Percentiles rank a stretch among this genome's conserved stretches.
Conservation (phyloP, 805 yeast species). For the Yamadazyma phyllophila region DNA sequence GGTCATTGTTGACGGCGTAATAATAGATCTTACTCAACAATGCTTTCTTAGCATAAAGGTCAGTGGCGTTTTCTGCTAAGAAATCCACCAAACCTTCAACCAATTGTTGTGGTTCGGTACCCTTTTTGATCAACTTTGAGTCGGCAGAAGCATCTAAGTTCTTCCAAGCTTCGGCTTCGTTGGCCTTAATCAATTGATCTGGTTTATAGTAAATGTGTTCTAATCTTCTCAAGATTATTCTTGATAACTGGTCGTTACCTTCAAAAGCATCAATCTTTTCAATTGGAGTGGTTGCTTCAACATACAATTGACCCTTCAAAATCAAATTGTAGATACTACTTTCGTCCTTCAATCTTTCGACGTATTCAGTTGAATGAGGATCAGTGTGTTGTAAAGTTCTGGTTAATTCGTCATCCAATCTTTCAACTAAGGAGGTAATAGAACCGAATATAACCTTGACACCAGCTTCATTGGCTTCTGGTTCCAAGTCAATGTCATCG, state of each 20-base stretch:
- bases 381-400: constrained; percentile 84
- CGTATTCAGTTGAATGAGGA: constrained; percentile 92
- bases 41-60: constrained; percentile 76
- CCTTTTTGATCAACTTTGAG: constrained; percentile 30
- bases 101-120: constrained; percentile 43
- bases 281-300: constrained; percentile 58
- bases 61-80: constrained; percentile 59
- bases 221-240: constrained; percentile 78
- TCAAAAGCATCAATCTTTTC: constrained; percentile 28
- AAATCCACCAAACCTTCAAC: constrained; percentile 64
- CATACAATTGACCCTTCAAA: constrained; percentile 81
- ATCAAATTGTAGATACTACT: constrained; percentile 68
- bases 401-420: constrained; percentile 92
- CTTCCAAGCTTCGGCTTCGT: constrained; percentile 78
- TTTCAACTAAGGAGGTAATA: constrained; percentile 80
- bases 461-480: constrained; percentile 57
- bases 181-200: constrained; percentile 60
- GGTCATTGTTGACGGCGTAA: constrained; percentile 85
- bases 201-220: constrained; percentile 95
- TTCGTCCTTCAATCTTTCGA: constrained; percentile 88
- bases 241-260: constrained; percentile 56
- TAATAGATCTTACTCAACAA: constrained; percentile 83
- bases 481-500: constrained; percentile 73
- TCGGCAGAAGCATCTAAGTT: constrained; percentile 33
- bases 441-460: constrained; percentile 78